A percentile compares a stretch with the other conserved stretches of the same genome.
Evolutionary conservation across 805 yeast species (phyloP).

Genomic region (Zygosaccharomyces lentus): DNA sequence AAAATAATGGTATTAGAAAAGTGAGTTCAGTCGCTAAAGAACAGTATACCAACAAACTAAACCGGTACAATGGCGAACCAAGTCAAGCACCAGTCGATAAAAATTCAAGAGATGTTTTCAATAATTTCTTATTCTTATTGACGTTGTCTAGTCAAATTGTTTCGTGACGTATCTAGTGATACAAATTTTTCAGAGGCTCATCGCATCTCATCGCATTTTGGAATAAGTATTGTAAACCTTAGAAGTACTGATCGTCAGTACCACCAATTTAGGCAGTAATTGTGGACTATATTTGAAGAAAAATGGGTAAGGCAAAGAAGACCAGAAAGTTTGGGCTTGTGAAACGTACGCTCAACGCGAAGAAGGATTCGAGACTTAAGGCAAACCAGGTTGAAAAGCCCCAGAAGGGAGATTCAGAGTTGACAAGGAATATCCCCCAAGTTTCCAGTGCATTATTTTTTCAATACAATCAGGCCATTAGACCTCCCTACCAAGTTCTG

Average conservation of each 20-base stretch:
- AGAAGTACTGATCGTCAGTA: not conserved
- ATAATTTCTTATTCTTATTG: not conserved
- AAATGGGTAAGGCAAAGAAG: slow-evolving; percentile 95
- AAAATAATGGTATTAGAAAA: no score
- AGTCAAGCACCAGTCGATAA: no score
- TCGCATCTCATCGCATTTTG: slow-evolving; percentile 5
- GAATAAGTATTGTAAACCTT: not conserved
- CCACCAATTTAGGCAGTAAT: not conserved
- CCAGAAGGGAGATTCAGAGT: slow-evolving; percentile 65
- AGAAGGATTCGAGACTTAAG: slow-evolving; percentile 62
- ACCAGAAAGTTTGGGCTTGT: slow-evolving; percentile 95
- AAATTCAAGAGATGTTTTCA: no score
- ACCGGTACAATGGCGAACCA: no score
- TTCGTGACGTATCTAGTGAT: slow-evolving; percentile 7
- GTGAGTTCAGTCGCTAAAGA: no score
- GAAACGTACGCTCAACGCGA: slow-evolving; percentile 66
- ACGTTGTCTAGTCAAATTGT: not conserved
- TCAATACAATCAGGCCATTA: slow-evolving; percentile 88
- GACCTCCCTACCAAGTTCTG: slow-evolving; percentile 96
- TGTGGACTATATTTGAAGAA: not conserved
- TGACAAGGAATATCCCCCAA: slow-evolving; percentile 76
- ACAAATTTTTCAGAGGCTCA: slow-evolving; percentile 13
- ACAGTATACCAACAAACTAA: no score
- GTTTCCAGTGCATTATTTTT: slow-evolving; percentile 93
- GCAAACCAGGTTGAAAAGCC: slow-evolving; percentile 38